Evolutionary conservation across 148 eudicot species (phyloP), one percentile per base, ranked within the genome.

Genomic region (Silene latifolia): DNA sequence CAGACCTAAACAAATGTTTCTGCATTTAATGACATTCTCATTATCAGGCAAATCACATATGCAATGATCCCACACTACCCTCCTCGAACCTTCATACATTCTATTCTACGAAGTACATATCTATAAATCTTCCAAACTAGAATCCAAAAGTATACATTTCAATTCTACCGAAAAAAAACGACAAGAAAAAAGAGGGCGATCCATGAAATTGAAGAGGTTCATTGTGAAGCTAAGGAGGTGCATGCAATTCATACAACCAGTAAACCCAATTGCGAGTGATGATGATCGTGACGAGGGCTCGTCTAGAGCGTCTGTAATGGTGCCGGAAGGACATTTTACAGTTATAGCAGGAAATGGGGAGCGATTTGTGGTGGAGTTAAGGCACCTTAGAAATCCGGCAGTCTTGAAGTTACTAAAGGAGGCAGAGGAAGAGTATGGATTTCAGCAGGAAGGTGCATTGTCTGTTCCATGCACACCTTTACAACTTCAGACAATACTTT

Each of bases 351-450:
- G 48, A 12, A 71, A 82, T 9, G 24, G 78, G 20, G 83, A 78
- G 71, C 74, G 83, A 74, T 86, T 89, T 73, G 77, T 84, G 13
- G 67, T 87, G 8, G 83, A 81, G 35, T 69, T 89, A 44, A 63
- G 74, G 47, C 56, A 72, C 62, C 59, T 89, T 23, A 78, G 46
- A 24, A 73, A 81, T 66, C 87, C 90, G 15, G 79, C 63, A 21
- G 78, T 86, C 63, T 60, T 89, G 82, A 79, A 69, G 72, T 51
- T 86, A 73, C 61, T 86, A 19, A 69, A 89, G 54, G 42, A 78
- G 61, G 88, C 92, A 1, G 85, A 85, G 67, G 87, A 85, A 61
- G 88, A 85, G 72, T 87, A 73, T 56, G 89, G 90, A 39, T 84
- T 82, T 23, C 69, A 62, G 56, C 82, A 84, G 10, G 77, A 77